Evolutionary conservation across 108 stramenopile genomes (phyloP), one percentile per base, ranked within the genome.

Genomic region (Pseudonitzschia pungens): DNA sequence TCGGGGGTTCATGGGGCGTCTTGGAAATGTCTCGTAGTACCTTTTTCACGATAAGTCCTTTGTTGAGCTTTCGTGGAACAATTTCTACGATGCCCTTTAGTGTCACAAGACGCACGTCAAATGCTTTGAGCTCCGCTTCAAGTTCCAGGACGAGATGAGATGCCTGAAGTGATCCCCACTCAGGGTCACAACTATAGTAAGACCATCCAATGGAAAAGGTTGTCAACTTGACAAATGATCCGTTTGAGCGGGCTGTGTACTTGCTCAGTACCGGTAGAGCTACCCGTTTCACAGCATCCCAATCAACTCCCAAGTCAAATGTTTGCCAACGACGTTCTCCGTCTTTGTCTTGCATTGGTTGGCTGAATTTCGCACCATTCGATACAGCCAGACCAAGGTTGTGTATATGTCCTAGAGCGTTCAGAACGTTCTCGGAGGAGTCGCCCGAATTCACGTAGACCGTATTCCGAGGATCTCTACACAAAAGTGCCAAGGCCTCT

Each of bases 111-210:
- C 94, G 93, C 44, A 98, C 96, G 75, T 98, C 97, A 69, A 95
- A 95, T 16, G 89, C 74, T 31, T 73, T 81, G 45, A 99, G 90
- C 55, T 95, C 94, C 53, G 77, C 81, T 64, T 96, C 91, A 22
- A 98, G 83, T 72, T 99, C 98, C 41, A 81, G 62, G 16, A 94
- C 94, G 57, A 99, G 77, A 74, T 96, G 85, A 42, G 91, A 83
- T 21, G 98, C 98, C 76, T 98, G 98, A 20, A 96, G 83, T 5
- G 87, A 86, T 12, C 98, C 99, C 98, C 98, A 99, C 68, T 99
- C 99, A 1, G 99, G 99, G 83, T 99, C 99, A 32, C 97, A 96
- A 4, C 94, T 89, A 82, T 97, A 98, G 77, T 98, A 99, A 29
- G 93, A 92, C 98, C 98, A 99, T 22, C 96, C 94, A 51, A 98